Percentiles rank a stretch among this genome's conserved stretches.
phyloP scores from a whole-genome alignment of 768 basidiomycete species.

The Auricularia heimuer region DNA sequence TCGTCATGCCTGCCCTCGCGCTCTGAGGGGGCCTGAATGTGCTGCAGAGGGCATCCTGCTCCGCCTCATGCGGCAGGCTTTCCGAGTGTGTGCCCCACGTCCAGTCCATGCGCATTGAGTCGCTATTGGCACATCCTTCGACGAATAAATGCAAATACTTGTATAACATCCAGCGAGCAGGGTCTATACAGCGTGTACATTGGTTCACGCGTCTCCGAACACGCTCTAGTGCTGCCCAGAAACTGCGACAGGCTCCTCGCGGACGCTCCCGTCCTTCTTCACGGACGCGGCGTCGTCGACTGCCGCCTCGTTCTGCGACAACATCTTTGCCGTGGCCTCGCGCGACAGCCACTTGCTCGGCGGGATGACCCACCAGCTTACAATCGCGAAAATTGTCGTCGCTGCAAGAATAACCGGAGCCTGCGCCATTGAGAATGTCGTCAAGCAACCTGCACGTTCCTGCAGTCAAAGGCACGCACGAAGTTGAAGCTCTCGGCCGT shows the following conservation, averaged over 20 bases:
- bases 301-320: slow-evolving; percentile 2
- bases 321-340: slow-evolving; percentile 27
- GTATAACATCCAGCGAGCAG: too few relatives aligned
- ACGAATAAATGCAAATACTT: too few relatives aligned
- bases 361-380: slow-evolving; percentile 73
- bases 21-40: too few relatives aligned
- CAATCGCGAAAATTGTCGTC: slow-evolving; percentile 66
- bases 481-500: slow-evolving; percentile 74
- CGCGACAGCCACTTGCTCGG: slow-evolving; percentile 70
- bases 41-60: too few relatives aligned
- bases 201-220: too few relatives aligned
- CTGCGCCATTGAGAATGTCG: slow-evolving; percentile 22
- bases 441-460: too few relatives aligned
- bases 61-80: too few relatives aligned
- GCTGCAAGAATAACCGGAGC: slow-evolving; percentile 69
- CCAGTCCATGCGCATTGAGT: too few relatives aligned
- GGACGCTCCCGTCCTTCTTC: slow-evolving; percentile 28
- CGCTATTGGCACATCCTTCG: too few relatives aligned
- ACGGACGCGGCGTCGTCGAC: slow-evolving; percentile 5
- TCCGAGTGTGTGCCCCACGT: too few relatives aligned
- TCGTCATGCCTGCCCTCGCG: too few relatives aligned
- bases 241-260: slow-evolving; percentile 30
- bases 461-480: slow-evolving; percentile 33
- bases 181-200: too few relatives aligned
- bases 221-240: neutral